A percentile compares a stretch with the other conserved stretches of the same genome.
Evolutionary conservation across 441 rosid species (phyloP).

Genomic region (Breynia disticha): DNA sequence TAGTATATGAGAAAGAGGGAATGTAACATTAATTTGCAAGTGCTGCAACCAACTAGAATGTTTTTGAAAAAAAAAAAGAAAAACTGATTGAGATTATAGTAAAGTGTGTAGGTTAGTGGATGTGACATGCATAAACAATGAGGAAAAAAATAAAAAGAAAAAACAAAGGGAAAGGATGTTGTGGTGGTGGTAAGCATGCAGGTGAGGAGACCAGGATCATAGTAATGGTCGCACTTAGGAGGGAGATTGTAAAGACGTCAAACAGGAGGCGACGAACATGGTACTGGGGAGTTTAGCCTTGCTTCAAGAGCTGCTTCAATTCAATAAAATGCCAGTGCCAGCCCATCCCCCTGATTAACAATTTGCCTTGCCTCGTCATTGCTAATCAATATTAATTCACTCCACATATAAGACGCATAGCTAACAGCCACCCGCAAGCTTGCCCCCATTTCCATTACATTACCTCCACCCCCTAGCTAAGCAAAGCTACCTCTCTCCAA

Average conservation of each 20-base stretch:
- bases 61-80: too few species aligned
- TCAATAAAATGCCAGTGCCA: slow-evolving; percentile 14
- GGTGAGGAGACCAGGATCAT: slow-evolving; percentile 17
- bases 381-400: background rate
- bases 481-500: background rate
- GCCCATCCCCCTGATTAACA: slow-evolving; percentile 7
- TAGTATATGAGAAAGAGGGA: too few species aligned
- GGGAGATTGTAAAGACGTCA: slow-evolving; percentile 35
- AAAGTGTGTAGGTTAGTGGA: too few species aligned
- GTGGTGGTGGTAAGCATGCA: background rate
- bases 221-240: slow-evolving; percentile 21
- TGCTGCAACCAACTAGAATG: too few species aligned
- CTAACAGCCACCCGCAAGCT: slow-evolving; percentile 29
- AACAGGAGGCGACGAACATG: slow-evolving; percentile 57
- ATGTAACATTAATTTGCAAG: too few species aligned
- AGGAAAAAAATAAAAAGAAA: background rate
- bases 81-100: too few species aligned
- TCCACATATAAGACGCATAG: slow-evolving; percentile 27
- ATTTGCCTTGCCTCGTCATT: background rate
- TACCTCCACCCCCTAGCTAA: too few species aligned
- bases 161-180: background rate
- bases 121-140: background rate
- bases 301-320: background rate
- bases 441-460: background rate
- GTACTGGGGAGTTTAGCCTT: background rate